Evolutionary conservation across 139 green algal genomes (phyloP), one percentile per base, ranked within the genome.

Genomic region (Dunaliella primolecta): DNA sequence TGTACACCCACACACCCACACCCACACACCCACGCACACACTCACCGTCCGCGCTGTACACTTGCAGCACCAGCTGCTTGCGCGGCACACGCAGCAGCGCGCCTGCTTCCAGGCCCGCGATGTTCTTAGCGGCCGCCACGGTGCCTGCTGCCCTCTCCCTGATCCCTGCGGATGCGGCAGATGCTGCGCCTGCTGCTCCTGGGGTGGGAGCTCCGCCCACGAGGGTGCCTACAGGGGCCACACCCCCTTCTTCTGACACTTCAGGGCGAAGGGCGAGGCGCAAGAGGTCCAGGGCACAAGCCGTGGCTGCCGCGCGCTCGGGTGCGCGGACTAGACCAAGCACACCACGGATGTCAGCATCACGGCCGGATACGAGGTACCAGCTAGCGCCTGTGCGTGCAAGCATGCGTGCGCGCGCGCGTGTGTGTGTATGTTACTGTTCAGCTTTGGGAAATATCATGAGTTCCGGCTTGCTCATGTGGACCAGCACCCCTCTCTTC

Each of bases 291-390:
- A 75, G 38, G 23, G 37, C 25, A 1, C 36, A 30, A 1, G 37
- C 2, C 25, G 33, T 38, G 2, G 78, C 78, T 72, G 78, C 36
- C 38, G 36, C 36, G 70, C 78, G 78, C 27, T 83, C 78, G 1
- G 78, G 78, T 36, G 78, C 78, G 7, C 78, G 37, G 3, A 29
- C 37, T 20, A 83, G 78, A 1, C 36, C 38, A 29, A 83, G 36
- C 78, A 83, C 78, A 0, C 78, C 78, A 3, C 78, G 36, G 24
- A 83, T 37, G 29, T 83, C 78, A 36, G 74, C 78, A 36, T 83
- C 78, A 29, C 30, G 75, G 2, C 21, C 2, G 71, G 46, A 64
- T 15, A 64, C 46, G 7, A 64, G 46, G 46, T 64, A 64, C 46
- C 46, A 64, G 46, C 46, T 64, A 15, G 46, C 15, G 15, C 46